Evolutionary conservation across 2,329 filamentous ascomycete species (phyloP), one percentile per base, ranked within the genome.

Genomic region (Monosporascus sp.): DNA sequence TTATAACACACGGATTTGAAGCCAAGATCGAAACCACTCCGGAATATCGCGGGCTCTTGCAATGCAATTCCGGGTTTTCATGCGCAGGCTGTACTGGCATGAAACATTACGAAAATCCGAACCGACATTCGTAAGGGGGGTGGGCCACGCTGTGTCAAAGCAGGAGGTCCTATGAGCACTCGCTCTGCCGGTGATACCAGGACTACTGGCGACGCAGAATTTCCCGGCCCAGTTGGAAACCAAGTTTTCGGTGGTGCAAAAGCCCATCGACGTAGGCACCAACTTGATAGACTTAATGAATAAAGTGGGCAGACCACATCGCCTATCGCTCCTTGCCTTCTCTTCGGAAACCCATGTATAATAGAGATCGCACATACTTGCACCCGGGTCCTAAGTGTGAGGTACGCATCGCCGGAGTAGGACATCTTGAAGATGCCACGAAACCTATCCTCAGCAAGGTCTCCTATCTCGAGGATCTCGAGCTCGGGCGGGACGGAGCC

Each of bases 371-470:
- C 54, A 78, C 83, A 59, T 81, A 88, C 85, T 78, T 99, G 94
- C 59, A 99, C 94, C 73, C 91, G 85, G 54, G 94, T 99, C 72
- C 94, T 94, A 58, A 99, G 79, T 26, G 94, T 97, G 73, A 99
- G 74, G 69, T 92, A 97, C 31, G 94, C 93, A 74, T 99, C 93
- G 61, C 94, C 94, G 2, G 89, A 85, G 71, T 99, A 99, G 70
- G 88, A 93, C 93, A 99, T 97, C 73, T 97, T 97, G 80, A 99
- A 99, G 63, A 99, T 97, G 68, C 94, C 94, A 55, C 94, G 84
- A 72, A 99, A 99, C 51, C 93, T 82, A 76, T 99, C 94, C 74
- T 97, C 94, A 51, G 94, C 94, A 69, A 99, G 78, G 72, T 99
- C 94, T 54, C 94, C 94, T 72, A 99, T 96, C 78, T 99, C 94